Percentiles rank a stretch among this genome's conserved stretches.
phyloP scores from a whole-genome alignment of 257 asterid genomes.

The Fraxinus americana region DNA sequence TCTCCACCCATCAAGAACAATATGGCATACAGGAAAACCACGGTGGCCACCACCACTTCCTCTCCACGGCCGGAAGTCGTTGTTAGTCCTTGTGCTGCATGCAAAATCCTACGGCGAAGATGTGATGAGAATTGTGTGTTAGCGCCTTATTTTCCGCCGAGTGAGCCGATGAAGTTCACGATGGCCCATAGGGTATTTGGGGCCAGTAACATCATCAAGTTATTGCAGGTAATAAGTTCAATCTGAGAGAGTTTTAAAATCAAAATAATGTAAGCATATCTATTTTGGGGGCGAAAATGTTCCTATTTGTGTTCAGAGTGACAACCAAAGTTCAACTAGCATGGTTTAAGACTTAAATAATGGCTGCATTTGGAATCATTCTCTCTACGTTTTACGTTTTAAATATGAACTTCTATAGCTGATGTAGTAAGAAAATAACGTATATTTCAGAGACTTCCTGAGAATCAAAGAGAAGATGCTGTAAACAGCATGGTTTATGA shows the following conservation, averaged over 20 bases:
- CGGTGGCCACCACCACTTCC: not conserved
- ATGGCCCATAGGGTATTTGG: not conserved
- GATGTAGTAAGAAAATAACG: not conserved
- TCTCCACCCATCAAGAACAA: not conserved
- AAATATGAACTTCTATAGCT: too few relatives aligned
- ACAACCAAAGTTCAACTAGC: too few relatives aligned
- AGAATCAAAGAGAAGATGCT: slow-evolving; percentile 40
- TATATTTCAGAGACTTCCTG: slow-evolving; percentile 26
- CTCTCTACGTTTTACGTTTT: too few relatives aligned
- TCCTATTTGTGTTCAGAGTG: too few relatives aligned
- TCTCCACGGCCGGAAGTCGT: not conserved
- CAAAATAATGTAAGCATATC: too few relatives aligned
- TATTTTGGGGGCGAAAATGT: too few relatives aligned
- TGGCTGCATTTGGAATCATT: too few relatives aligned
- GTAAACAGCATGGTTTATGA: slow-evolving; percentile 43
- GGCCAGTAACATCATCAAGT: not conserved
- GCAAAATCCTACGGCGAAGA: not conserved
- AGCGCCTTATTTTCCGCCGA: not conserved
- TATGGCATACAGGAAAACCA: not conserved
- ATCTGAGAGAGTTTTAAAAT: too few relatives aligned
- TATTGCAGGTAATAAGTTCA: not conserved
- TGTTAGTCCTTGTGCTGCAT: not conserved
- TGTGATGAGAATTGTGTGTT: not conserved
- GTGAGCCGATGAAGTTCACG: not conserved
- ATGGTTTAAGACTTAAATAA: too few relatives aligned